Conservation (phyloP, 495 filamentous ascomycete species). For the Letharia columbiana region DNA sequence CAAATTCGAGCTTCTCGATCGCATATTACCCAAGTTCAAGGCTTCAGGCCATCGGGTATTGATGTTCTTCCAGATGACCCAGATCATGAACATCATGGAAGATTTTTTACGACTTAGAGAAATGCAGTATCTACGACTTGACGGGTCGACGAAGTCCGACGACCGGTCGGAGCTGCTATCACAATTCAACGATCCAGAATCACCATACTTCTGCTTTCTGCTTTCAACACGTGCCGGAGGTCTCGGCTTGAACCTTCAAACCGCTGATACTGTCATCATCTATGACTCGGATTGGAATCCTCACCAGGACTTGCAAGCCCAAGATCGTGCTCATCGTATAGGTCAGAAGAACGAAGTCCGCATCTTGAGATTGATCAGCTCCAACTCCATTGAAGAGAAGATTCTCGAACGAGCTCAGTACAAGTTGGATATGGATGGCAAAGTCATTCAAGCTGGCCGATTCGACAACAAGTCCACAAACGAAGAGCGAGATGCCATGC, state of each 20-base stretch:
- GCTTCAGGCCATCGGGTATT: slow-evolving; percentile 82
- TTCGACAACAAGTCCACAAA: slow-evolving; percentile 99
- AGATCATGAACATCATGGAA: slow-evolving; percentile 99
- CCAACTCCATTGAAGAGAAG: slow-evolving; percentile 96
- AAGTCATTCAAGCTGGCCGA: slow-evolving; percentile 97
- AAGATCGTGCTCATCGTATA: slow-evolving; percentile 99
- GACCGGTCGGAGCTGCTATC: slow-evolving; percentile 86
- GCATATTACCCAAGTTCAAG: slow-evolving; percentile 87
- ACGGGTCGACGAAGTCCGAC: slow-evolving; percentile 94
- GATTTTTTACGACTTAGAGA: slow-evolving; percentile 83
- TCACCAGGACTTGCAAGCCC: slow-evolving; percentile 96
- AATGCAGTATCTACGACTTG: slow-evolving; percentile 79
- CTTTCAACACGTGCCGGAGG: slow-evolving; percentile 98
- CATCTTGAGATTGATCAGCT: slow-evolving; percentile 88
- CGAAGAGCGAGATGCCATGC: slow-evolving; percentile 91
- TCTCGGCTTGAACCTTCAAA: slow-evolving; percentile 91
- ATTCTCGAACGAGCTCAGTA: slow-evolving; percentile 94
- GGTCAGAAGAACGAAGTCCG: slow-evolving; percentile 99
- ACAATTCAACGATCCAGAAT: slow-evolving; percentile 80
- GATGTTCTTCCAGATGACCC: slow-evolving; percentile 99
- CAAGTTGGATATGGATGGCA: slow-evolving; percentile 98
- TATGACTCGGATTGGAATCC: slow-evolving; percentile 99
- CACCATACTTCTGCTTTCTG: slow-evolving; percentile 94
- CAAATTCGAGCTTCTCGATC: slow-evolving; percentile 93
- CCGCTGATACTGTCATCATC: slow-evolving; percentile 97